These are phyloP conservation scores for Austroboletus novae-zelandiae DNA, from an alignment of 1,284 basidiomycete species.

Conservation along the genomic window DNA sequence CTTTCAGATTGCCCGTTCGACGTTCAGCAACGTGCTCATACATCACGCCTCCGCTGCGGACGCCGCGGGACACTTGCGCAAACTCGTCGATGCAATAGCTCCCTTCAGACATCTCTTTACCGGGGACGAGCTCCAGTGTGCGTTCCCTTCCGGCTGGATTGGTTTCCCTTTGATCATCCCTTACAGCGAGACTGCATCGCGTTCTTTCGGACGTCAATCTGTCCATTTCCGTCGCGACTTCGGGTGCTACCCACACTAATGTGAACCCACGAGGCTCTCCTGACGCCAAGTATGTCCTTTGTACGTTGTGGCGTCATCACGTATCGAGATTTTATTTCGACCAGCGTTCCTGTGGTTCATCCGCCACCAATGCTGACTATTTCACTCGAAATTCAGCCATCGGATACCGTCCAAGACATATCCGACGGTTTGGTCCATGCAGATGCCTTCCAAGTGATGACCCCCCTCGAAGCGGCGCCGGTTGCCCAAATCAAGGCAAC, in stretches of 20 bases:
- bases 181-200: slow-evolving; percentile 21
- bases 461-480: slow-evolving; percentile 1
- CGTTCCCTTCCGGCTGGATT: not conserved
- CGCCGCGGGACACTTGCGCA: slow-evolving; percentile 11
- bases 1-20: slow-evolving; percentile 22
- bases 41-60: slow-evolving; percentile 3
- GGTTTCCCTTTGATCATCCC: not conserved
- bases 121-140: slow-evolving; percentile 26
- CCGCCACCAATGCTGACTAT: not conserved
- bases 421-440: not conserved
- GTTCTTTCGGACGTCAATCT: slow-evolving; percentile 10
- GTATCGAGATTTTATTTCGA: not conserved
- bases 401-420: not conserved
- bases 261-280: not conserved
- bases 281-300: slow-evolving; percentile 13
- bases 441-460: not conserved
- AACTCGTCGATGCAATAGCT: slow-evolving; percentile 17
- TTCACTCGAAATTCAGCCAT: not conserved
- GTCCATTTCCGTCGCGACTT: not conserved
- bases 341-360: slow-evolving; percentile 1
- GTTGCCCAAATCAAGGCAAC: not conserved
- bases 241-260: not conserved
- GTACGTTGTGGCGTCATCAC: not conserved
- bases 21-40: slow-evolving; percentile 15
- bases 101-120: slow-evolving; percentile 22